Base-by-base conservation (phyloP, 2,329 filamentous ascomycete species). In the Fusarium heterosporum region DNA sequence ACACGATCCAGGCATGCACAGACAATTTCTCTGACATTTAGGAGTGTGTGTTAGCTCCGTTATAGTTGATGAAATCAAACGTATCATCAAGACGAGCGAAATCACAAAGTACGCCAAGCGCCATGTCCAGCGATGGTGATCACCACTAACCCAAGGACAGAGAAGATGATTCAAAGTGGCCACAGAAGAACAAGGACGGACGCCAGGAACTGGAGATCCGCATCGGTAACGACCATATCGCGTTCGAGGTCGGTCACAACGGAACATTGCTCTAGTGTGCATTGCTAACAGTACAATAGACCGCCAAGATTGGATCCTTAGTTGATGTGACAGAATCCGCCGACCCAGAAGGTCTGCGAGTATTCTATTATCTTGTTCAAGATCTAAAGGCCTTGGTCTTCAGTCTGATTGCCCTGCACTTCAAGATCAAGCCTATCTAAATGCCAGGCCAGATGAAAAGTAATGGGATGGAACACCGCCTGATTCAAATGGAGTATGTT, bases 351-450 rank as follows among this genome's bases (percentile, higher is more conserved):
- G 96, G 96, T 29, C 87, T 99, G 13, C 89, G 96, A 48, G 96
- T 99, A 4, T 99, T 99, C 80, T 99, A 99, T 83, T 99, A 99
- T 76, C 89, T 99, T 9, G 95, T 98, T 7, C 96, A 99, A 77
- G 96, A 99, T 76, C 82, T 99, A 26, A 99, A 98, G 81, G 96
- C 96, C 0, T 84, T 99, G 36, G 93, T 99, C 4, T 99, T 99
- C 79, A 97, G 95, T 53, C 81, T 99, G 69, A 99, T 98, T 73
- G 93, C 93, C 4, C 85, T 99, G 67, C 96, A 99, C 82, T 99
- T 99, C 85, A 99, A 99, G 90, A 92, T 92, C 78, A 92, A 92
- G 82, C 90, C 90, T 4, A 92, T 92, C 71, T 92, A 77, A 79
- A 53, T 12, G 16, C 19, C 8, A 13, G n/a, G 9, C 10, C 29